Base-by-base conservation (phyloP, 2,329 filamentous ascomycete species). In the Trichophyton equinum region DNA sequence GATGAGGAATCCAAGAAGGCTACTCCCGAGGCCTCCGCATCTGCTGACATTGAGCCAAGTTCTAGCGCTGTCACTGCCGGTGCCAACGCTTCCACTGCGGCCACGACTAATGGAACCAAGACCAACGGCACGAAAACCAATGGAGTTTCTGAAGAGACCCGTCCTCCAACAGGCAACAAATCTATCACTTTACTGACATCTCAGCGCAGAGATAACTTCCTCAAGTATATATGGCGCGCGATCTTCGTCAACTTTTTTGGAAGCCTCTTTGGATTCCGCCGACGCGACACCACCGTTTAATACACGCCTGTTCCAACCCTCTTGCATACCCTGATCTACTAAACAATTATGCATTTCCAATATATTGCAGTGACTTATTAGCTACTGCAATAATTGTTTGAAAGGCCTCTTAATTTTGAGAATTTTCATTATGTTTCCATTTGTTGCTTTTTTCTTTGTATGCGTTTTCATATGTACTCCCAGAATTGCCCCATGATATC, bases 161-260 rank as follows among this genome's bases (percentile, higher is more conserved):
- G 62, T 7, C 64, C 64, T n/a, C 7, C 57, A 36, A 65, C 64
- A 3, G 61, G 62, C 1, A 73, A 72, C 62, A 72, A 70, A 66
- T 75, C 74, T 65, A 68, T 74, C 58, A 69, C 69, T 59, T 74
- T 74, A 62, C 63, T 74, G 62, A 72, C 71, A 64, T 67, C 67
- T 62, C 59, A 62, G 20, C 70, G 71, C 67, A 66, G 68, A 60
- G 71, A 75, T 58, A 73, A 69, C 64, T 76, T 74, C 70, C 69
- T 76, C 66, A 74, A 71, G 65, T 69, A 69, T 58, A 67, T 76
- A 62, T 68, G 74, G 65, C 73, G 73, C 57, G 70, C 73, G 44
- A 70, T 76, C 51, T 75, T 75, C 67, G 67, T 68, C 56, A 71
- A 69, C 63, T 73, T 76, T 66, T 72, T 76, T 62, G 73, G 73